phyloP scores from a whole-genome alignment of 371 early-diverging fungal species.

The Circinella umbellata region DNA sequence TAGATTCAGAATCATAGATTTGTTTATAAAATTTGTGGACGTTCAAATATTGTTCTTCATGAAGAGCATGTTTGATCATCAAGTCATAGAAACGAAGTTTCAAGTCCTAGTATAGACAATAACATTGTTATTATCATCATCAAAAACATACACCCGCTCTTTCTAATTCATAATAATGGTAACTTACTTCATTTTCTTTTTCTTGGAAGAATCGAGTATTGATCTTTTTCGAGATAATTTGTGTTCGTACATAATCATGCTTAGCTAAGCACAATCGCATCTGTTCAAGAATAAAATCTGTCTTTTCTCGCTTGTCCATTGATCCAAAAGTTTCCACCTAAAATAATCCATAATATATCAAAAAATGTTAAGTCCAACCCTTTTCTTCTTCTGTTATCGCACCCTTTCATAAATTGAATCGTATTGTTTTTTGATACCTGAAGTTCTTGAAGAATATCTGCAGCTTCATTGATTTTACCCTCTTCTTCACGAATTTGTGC shows the following conservation, averaged over 20 bases:
- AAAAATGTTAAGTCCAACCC: background rate
- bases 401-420: background rate
- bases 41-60: conserved; percentile 87
- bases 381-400: background rate
- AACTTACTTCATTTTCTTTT: conserved; percentile 71
- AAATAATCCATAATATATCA: background rate
- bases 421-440: conserved; percentile 57
- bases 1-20: conserved; percentile 83
- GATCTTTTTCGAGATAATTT: conserved; percentile 95
- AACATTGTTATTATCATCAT: background rate
- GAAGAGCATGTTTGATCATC: conserved; percentile 94
- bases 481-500: conserved; percentile 90
- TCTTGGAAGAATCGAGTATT: conserved; percentile 91
- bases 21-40: conserved; percentile 92
- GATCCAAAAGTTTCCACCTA: conserved; percentile 98
- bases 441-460: conserved; percentile 94
- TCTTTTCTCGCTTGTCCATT: conserved; percentile 97
- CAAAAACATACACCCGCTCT: background rate
- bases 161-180: background rate
- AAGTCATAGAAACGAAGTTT: conserved; percentile 94
- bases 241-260: conserved; percentile 89
- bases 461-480: conserved; percentile 89
- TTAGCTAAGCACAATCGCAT: conserved; percentile 94
- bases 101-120: conserved; percentile 69
- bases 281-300: conserved; percentile 97